Evolutionary conservation across 176 grass and related monocot species (phyloP).

Genomic region (Phoenix dactylifera): DNA sequence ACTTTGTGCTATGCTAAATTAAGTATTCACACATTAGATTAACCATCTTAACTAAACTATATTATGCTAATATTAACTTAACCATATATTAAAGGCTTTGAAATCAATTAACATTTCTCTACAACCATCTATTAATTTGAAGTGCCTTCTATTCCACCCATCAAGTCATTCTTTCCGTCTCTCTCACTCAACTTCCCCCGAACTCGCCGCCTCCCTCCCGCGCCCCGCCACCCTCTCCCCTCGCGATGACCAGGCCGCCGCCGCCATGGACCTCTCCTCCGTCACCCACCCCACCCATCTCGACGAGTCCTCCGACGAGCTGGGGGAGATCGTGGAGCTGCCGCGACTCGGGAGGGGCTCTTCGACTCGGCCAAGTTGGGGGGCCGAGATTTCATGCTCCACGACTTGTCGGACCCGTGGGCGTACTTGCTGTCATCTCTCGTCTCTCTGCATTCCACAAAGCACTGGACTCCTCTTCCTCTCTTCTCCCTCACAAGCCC

Average conservation of each 20-base stretch:
- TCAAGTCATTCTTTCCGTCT: too few relatives aligned
- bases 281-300: constrained; percentile 27
- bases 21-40: too few relatives aligned
- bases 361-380: neutral
- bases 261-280: constrained; percentile 26
- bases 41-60: too few relatives aligned
- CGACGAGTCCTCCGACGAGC: constrained; percentile 46
- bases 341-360: constrained; percentile 4
- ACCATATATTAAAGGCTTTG: too few relatives aligned
- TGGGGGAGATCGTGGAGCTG: constrained; percentile 18
- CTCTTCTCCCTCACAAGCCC: neutral
- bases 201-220: constrained; percentile 40
- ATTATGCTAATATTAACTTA: too few relatives aligned
- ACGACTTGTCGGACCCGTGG: constrained; percentile 6
- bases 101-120: too few relatives aligned
- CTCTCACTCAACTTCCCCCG: constrained; percentile 58
- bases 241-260: constrained; percentile 41
- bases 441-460: constrained; percentile 12
- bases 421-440: neutral
- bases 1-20: too few relatives aligned
- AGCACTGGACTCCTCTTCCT: neutral
- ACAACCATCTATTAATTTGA: too few relatives aligned
- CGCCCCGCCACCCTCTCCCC: constrained; percentile 39
- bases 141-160: too few relatives aligned
- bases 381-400: neutral